phyloP scores from a whole-genome alignment of 768 basidiomycete genomes.

The Scleroderma citrinum region DNA sequence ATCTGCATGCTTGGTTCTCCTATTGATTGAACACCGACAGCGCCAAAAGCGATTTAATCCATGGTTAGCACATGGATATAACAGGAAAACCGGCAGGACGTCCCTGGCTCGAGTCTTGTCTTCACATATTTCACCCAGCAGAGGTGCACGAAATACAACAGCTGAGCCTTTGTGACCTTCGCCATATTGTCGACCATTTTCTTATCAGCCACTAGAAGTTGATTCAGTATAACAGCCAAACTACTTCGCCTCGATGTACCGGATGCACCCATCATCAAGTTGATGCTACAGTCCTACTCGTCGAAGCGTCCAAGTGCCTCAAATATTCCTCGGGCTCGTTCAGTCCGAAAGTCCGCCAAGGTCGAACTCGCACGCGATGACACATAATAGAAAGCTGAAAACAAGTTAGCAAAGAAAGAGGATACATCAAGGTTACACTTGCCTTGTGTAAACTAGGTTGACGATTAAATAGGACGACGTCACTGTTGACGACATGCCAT shows the following conservation, averaged over 20 bases:
- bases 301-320: slow-evolving; percentile 68
- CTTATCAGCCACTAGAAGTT: slow-evolving; percentile 51
- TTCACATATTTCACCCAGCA: slow-evolving; percentile 91
- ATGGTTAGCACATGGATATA: neutral
- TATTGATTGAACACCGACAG: slow-evolving; percentile 97
- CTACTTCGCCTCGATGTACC: slow-evolving; percentile 36
- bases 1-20: slow-evolving; percentile 99
- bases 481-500: slow-evolving; percentile 90
- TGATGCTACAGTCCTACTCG: slow-evolving; percentile 75
- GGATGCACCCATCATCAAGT: slow-evolving; percentile 69
- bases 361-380: slow-evolving; percentile 91
- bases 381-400: slow-evolving; percentile 94
- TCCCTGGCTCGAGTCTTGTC: slow-evolving; percentile 94
- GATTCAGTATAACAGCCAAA: neutral
- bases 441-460: slow-evolving; percentile 98
- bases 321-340: slow-evolving; percentile 89
- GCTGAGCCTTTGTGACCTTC: slow-evolving; percentile 81
- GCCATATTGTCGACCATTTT: slow-evolving; percentile 79
- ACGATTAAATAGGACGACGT: slow-evolving; percentile 96
- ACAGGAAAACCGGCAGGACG: neutral
- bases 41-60: slow-evolving; percentile 98
- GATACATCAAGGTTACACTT: slow-evolving; percentile 3
- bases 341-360: slow-evolving; percentile 94
- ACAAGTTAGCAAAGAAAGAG: neutral
- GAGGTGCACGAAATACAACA: slow-evolving; percentile 74